phyloP scores from a whole-genome alignment of 2,329 filamentous ascomycete genomes.

The Epichloe festucae region DNA sequence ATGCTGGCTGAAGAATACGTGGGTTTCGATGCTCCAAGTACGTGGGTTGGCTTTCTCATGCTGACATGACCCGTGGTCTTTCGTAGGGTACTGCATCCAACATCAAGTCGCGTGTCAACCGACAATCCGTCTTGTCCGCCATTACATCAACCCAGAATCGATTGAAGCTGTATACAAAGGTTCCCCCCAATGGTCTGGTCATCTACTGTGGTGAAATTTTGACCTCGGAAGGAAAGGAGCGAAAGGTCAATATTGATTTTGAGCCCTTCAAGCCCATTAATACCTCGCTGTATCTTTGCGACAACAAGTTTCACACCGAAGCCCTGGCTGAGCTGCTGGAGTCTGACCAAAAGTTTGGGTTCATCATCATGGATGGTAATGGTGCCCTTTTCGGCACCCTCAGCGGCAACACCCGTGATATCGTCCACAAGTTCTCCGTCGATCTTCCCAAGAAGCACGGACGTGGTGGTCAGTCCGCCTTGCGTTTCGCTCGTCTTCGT shows the following conservation, averaged over 20 bases:
- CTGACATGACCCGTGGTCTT: slow-evolving; percentile 10
- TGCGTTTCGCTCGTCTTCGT: slow-evolving; percentile 98
- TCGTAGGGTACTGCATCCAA: slow-evolving; percentile 87
- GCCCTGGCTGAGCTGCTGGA: slow-evolving; percentile 92
- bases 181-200: slow-evolving; percentile 92
- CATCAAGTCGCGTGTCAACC: slow-evolving; percentile 98
- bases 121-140: slow-evolving; percentile 92
- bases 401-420: slow-evolving; percentile 91
- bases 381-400: slow-evolving; percentile 93
- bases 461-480: slow-evolving; percentile 97
- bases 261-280: slow-evolving; percentile 99
- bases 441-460: slow-evolving; percentile 99
- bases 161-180: slow-evolving; percentile 98
- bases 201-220: slow-evolving; percentile 99
- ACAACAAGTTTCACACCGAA: slow-evolving; percentile 99
- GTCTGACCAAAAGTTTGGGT: slow-evolving; percentile 97
- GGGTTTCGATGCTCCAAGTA: slow-evolving; percentile 21
- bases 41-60: slow-evolving; percentile 35
- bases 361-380: slow-evolving; percentile 99
- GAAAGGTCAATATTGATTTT: slow-evolving; percentile 99
- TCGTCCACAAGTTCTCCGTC: slow-evolving; percentile 96
- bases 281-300: slow-evolving; percentile 96
- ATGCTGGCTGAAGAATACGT: slow-evolving; percentile 99
- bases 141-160: slow-evolving; percentile 99
- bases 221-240: slow-evolving; percentile 94